Percentiles rank a stretch among this genome's conserved stretches.
Evolutionary conservation across 306 rosid species (phyloP).

Genomic region (Rubus parviflorus): DNA sequence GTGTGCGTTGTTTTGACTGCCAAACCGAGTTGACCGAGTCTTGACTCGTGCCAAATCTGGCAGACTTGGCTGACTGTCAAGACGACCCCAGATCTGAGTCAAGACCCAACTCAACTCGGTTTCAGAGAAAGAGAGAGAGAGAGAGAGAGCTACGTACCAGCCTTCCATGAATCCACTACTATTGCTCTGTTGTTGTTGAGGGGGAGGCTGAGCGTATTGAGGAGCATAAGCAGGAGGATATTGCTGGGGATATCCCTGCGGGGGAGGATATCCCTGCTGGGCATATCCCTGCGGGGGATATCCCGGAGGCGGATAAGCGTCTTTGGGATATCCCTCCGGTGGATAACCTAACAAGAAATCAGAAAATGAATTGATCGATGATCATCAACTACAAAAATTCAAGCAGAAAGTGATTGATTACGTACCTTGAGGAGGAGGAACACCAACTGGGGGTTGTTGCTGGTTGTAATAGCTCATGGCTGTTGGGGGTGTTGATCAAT

Average conservation of each 20-base stretch:
- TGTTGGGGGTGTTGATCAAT: neutral
- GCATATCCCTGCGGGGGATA: conserved; percentile 64
- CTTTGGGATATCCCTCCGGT: conserved; percentile 71
- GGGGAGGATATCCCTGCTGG: conserved; percentile 53
- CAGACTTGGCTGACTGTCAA: conserved; percentile 4
- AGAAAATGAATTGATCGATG: neutral
- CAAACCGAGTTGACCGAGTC: conserved; percentile 1
- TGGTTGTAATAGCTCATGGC: conserved; percentile 82
- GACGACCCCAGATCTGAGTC: conserved; percentile 39
- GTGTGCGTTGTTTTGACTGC: neutral
- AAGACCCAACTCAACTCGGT: conserved; percentile 5
- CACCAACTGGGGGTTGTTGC: conserved; percentile 90
- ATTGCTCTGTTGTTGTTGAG: conserved; percentile 34
- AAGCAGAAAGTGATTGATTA: no score
- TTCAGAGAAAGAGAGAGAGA: conserved; percentile 11
- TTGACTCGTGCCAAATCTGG: neutral
- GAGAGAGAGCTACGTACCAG: conserved; percentile 46
- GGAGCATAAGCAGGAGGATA: conserved; percentile 67
- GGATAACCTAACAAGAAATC: conserved; percentile 67
- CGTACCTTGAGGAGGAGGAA: conserved; percentile 87
- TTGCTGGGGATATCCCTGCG: conserved; percentile 48
- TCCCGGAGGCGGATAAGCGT: conserved; percentile 65
- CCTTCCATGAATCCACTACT: conserved; percentile 66
- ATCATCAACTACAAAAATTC: no score
- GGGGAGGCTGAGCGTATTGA: conserved; percentile 82